phyloP scores from a whole-genome alignment of 805 yeast genomes.

The baker's yeast (Saccharomyces cerevisiae) region DNA sequence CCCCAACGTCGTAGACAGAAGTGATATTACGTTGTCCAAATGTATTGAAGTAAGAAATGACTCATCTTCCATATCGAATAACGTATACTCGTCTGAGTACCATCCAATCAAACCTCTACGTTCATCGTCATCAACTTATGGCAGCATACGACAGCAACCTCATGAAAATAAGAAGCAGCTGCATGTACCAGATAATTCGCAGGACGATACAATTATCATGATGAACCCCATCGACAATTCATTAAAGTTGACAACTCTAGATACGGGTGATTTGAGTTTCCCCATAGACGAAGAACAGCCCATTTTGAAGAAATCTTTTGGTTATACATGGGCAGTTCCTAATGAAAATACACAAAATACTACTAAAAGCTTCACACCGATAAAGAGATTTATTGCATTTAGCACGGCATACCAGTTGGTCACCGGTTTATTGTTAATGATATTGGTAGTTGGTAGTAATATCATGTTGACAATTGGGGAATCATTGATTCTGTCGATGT shows the following conservation, averaged over 20 bases:
- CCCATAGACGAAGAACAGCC: conserved; percentile 1
- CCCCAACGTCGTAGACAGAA: conserved; percentile 10
- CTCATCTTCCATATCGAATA: conserved; percentile 28
- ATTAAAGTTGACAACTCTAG: conserved; percentile 13
- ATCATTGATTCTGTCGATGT: conserved; percentile 31
- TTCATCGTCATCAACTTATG: neutral
- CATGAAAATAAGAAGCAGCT: neutral
- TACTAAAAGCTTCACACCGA: neutral
- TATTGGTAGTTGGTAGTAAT: conserved; percentile 13
- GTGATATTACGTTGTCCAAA: conserved; percentile 30
- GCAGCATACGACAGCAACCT: neutral
- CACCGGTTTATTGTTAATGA: conserved; percentile 6
- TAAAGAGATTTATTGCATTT: conserved; percentile 9
- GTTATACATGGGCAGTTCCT: conserved; percentile 7
- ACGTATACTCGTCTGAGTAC: conserved; percentile 22
- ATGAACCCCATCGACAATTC: conserved; percentile 20
- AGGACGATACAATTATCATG: conserved; percentile 9
- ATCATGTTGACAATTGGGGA: conserved; percentile 27
- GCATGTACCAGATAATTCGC: neutral
- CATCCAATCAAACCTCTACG: conserved; percentile 11
- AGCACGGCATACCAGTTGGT: conserved; percentile 6
- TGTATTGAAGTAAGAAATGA: conserved; percentile 32
- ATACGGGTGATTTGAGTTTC: conserved; percentile 2
- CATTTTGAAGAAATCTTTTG: conserved; percentile 3
- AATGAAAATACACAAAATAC: neutral